Base-by-base conservation (phyloP, 495 filamentous ascomycete genomes). In the Penicillium fimorum region DNA sequence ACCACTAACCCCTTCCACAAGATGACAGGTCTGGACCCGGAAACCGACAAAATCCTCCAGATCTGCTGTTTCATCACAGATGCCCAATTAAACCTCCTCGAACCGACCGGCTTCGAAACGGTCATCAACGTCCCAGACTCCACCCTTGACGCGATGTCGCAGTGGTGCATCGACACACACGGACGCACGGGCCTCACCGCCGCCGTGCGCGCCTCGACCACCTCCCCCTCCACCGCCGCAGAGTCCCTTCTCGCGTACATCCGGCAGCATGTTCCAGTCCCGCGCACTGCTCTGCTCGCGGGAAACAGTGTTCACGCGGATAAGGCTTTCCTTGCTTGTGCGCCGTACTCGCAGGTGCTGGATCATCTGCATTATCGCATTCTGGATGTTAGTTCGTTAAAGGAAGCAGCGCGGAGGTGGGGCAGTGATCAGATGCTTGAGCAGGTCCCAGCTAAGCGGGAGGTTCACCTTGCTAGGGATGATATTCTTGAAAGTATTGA, bases 401-500 rank as follows among this genome's bases (percentile, higher is more conserved):
- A 97, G 73, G 94, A 98, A 72, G 91, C 87, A 17, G 89, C 85
- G 8, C 81, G 84, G 45, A 79, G 92, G 50, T 98, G 94, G 94
- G 87, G 86, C 38, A 77, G 80, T 15, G 69, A 76, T 29, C 79
- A 83, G 33, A 62, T 91, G 29, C 56, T 90, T 48, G 55, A 63
- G 47, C 69, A 72, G 40, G 83, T 81, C 15, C 94, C 94, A 3
- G 65, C 61, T 49, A 98, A 98, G 75, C 80, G 81, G 58, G 79
- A 78, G 45, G 73, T 89, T 17, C 94, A 98, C 76, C 80, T 93
- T 70, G 94, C 94, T 0, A 81, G 82, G 57, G 84, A 87, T 56
- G 94, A 98, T 76, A 97, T 98, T 63, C 68, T 97, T 37, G 94
- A 98, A 71, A 96, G 92, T 70, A 96, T 98, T 59, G 86, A 81